A percentile compares a stretch with the other conserved stretches of the same genome.
Evolutionary conservation across 768 basidiomycete species (phyloP).

Genomic region (Pleurotus tuber-regium): DNA sequence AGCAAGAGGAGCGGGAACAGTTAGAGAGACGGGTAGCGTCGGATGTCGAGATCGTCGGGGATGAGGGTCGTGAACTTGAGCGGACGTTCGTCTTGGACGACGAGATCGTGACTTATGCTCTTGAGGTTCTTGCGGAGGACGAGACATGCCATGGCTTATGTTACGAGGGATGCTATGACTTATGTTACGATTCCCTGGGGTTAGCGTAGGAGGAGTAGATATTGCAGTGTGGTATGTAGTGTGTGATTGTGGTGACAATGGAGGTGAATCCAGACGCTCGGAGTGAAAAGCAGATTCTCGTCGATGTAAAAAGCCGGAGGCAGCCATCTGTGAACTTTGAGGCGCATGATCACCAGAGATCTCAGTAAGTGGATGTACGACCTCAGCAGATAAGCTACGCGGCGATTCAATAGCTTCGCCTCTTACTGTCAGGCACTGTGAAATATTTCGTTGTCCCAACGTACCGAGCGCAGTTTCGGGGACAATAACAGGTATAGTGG

Average conservation of each 20-base stretch:
- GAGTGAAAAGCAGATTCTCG: slow-evolving; percentile 9
- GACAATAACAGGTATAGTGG: not conserved
- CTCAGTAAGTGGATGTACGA: not conserved
- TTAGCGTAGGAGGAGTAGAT: slow-evolving; percentile 2
- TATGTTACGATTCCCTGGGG: too few relatives aligned
- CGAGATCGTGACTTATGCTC: not conserved
- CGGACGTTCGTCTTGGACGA: not conserved
- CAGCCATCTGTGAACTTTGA: not conserved
- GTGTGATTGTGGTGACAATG: not conserved
- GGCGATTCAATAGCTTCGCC: too few relatives aligned
- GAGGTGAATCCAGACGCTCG: not conserved
- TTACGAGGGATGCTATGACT: too few relatives aligned
- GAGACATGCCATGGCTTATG: too few relatives aligned
- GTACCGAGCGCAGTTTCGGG: not conserved
- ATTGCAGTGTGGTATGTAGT: not conserved
- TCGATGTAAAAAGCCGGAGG: slow-evolving; percentile 7
- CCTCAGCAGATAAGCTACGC: too few relatives aligned
- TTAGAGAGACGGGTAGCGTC: not conserved
- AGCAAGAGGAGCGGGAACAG: not conserved
- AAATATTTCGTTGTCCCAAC: not conserved
- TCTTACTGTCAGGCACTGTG: not conserved
- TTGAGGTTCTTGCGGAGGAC: not conserved
- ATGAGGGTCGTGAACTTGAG: not conserved
- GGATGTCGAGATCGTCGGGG: not conserved
- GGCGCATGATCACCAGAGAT: not conserved